A percentile compares a stretch with the other conserved stretches of the same genome.
These are phyloP conservation scores for Vitellaria paradoxa DNA, from an alignment of 179 eudicot species.

Conservation along the genomic window DNA sequence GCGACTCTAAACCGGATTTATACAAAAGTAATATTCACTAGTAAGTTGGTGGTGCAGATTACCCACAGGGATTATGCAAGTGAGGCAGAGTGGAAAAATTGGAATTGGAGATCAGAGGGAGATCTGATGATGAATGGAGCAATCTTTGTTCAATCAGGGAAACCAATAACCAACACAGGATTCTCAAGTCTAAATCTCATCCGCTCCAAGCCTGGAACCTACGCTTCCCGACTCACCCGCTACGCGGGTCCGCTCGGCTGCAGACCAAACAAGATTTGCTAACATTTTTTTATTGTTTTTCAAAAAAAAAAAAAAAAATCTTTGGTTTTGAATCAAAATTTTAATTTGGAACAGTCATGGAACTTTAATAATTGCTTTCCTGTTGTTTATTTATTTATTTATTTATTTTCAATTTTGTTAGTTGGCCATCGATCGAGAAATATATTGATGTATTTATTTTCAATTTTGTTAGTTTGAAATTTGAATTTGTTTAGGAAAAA, in stretches of 20 bases:
- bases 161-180: constrained; percentile 2
- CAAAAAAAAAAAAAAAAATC: too few relatives aligned
- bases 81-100: constrained; percentile 32
- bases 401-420: background rate
- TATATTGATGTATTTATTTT: background rate
- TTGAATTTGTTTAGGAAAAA: too few relatives aligned
- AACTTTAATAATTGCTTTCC: background rate
- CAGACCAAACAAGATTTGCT: constrained; percentile 27
- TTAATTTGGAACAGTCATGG: too few relatives aligned
- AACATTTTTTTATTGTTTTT: background rate
- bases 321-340: background rate
- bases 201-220: constrained; percentile 28
- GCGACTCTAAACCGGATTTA: too few relatives aligned
- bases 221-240: constrained; percentile 32
- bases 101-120: constrained; percentile 59
- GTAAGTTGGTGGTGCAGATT: constrained; percentile 13
- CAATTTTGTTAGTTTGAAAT: too few relatives aligned
- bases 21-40: too few relatives aligned
- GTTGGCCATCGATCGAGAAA: too few relatives aligned
- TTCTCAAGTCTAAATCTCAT: constrained; percentile 13
- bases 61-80: constrained; percentile 8
- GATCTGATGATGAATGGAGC: constrained; percentile 54
- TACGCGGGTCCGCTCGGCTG: constrained; percentile 58
- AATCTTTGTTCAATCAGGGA: constrained; percentile 40
- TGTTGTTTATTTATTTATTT: background rate